phyloP scores from a whole-genome alignment of 805 yeast genomes.

The Wickerhamomyces kurtzmanii region DNA sequence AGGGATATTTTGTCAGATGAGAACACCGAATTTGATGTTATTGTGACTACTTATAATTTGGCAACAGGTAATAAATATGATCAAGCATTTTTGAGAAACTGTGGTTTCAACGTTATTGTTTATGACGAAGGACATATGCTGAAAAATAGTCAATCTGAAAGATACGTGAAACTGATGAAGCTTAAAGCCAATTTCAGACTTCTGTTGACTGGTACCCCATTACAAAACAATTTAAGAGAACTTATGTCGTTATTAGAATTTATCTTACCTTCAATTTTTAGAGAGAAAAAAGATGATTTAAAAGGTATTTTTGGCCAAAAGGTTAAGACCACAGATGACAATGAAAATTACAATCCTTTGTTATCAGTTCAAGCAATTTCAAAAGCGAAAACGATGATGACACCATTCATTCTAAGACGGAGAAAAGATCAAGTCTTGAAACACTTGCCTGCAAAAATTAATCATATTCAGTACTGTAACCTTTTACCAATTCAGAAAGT shows the following conservation, averaged over 20 bases:
- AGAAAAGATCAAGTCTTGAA: slow-evolving; percentile 86
- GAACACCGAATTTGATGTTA: slow-evolving; percentile 61
- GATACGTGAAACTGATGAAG: slow-evolving; percentile 82
- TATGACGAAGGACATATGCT: slow-evolving; percentile 98
- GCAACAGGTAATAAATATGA: slow-evolving; percentile 86
- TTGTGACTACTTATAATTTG: slow-evolving; percentile 88
- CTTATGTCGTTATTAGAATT: slow-evolving; percentile 84
- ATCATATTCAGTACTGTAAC: slow-evolving; percentile 54
- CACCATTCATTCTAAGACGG: slow-evolving; percentile 91
- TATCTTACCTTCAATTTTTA: slow-evolving; percentile 77
- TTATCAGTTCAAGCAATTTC: slow-evolving; percentile 85
- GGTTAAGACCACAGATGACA: slow-evolving; percentile 55
- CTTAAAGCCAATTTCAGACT: slow-evolving; percentile 77
- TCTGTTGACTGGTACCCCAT: slow-evolving; percentile 91
- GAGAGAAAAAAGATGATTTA: slow-evolving; percentile 73
- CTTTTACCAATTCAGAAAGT: slow-evolving; percentile 41
- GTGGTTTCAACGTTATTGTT: slow-evolving; percentile 77
- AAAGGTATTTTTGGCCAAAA: slow-evolving; percentile 80
- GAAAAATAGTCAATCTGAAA: slow-evolving; percentile 79
- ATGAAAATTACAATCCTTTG: slow-evolving; percentile 59
- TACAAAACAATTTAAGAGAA: slow-evolving; percentile 88
- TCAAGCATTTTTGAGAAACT: slow-evolving; percentile 62
- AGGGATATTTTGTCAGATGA: slow-evolving; percentile 54
- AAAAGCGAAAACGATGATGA: slow-evolving; percentile 96
- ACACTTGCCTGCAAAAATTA: slow-evolving; percentile 75